These are phyloP conservation scores for Auriculariales sp. DNA, from an alignment of 768 basidiomycete genomes.

Conservation along the genomic window DNA sequence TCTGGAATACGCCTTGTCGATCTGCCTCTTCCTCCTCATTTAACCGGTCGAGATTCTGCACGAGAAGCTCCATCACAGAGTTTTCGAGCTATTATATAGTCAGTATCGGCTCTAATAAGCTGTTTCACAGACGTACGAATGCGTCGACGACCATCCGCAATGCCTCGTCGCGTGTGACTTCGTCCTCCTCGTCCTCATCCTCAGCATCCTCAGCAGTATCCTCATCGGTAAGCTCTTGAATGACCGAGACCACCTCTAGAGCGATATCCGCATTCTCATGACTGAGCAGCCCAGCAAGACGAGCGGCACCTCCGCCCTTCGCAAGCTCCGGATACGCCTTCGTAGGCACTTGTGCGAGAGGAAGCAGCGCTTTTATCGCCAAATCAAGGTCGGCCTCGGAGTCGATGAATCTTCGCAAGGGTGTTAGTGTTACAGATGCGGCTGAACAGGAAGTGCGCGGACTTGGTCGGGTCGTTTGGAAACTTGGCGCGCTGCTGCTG, in stretches of 20 bases:
- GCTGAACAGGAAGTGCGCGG: slow-evolving; percentile 9
- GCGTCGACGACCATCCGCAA: slow-evolving; percentile 61
- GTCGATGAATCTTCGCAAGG: slow-evolving; percentile 73
- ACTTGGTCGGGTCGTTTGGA: slow-evolving; percentile 87
- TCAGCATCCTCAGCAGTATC: slow-evolving; percentile 73
- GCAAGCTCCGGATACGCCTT: slow-evolving; percentile 85
- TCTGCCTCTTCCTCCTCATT: slow-evolving; percentile 88
- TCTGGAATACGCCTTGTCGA: slow-evolving; percentile 82
- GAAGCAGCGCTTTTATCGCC: slow-evolving; percentile 75
- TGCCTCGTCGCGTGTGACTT: slow-evolving; percentile 46
- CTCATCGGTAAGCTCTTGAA: slow-evolving; percentile 93
- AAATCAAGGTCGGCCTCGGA: slow-evolving; percentile 91
- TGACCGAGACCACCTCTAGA: slow-evolving; percentile 84
- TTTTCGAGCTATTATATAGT: slow-evolving; percentile 47
- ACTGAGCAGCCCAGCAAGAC: slow-evolving; percentile 72
- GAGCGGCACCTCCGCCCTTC: slow-evolving; percentile 49
- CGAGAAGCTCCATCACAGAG: slow-evolving; percentile 75
- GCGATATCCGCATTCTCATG: slow-evolving; percentile 97
- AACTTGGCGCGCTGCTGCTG: slow-evolving; percentile 94
- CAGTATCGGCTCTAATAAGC: slow-evolving; percentile 4
- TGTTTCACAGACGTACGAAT: slow-evolving; percentile 37
- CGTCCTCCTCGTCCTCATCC: slow-evolving; percentile 40
- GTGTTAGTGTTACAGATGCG: slow-evolving; percentile 1
- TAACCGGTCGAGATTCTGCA: slow-evolving; percentile 77
- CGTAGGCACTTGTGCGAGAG: slow-evolving; percentile 70